Base-by-base conservation (phyloP, 176 grass and related monocot genomes). In the Bonia amplexicaulis region DNA sequence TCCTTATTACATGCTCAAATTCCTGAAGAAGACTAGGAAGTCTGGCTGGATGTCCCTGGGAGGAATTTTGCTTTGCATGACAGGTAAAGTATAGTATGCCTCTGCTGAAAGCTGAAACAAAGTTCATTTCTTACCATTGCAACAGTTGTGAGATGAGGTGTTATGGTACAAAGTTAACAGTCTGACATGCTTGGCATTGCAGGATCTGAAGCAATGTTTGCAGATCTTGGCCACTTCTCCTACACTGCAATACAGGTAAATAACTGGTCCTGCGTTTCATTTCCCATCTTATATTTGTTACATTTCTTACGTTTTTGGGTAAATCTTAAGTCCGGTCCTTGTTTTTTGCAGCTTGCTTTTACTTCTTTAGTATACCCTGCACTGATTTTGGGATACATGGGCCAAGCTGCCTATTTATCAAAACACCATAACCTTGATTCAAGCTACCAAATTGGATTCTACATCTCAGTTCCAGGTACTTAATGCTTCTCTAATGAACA, bases 161-260 rank as follows among this genome's bases (percentile, higher is more conserved):
- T 6, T 16, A 33, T 60, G 48, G 46, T 14, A 33, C 23, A 0
- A 71, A 13, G 26, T 74, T 16, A 49, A 48, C 13, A 2, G 20
- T 8, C 19, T 60, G 33, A 78, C 22, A 78, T 76, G 22, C 39
- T 84, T 81, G 71, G 3, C 22, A 15, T 80, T 82, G 79, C 90
- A 99, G 96, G 96, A 71, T 99, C 96, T 6, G 96, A 99, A 84
- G 96, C 96, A 29, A 99, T 99, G 96, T 99, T 99, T 88, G 93
- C 96, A 10, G 96, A 99, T 80, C 96, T 99, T 67, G 96, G 96
- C 2, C 96, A 99, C 66, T 99, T 99, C 80, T 96, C 96, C 37
- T 99, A 92, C 77, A 94, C 84, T 81, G 82, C 96, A 57, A 99
- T 99, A 78, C 96, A 98, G 93, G 96, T 88, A 90, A 88, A 79